Evolutionary conservation across 768 basidiomycete genomes (phyloP).

Genomic region (Mrakia frigida): DNA sequence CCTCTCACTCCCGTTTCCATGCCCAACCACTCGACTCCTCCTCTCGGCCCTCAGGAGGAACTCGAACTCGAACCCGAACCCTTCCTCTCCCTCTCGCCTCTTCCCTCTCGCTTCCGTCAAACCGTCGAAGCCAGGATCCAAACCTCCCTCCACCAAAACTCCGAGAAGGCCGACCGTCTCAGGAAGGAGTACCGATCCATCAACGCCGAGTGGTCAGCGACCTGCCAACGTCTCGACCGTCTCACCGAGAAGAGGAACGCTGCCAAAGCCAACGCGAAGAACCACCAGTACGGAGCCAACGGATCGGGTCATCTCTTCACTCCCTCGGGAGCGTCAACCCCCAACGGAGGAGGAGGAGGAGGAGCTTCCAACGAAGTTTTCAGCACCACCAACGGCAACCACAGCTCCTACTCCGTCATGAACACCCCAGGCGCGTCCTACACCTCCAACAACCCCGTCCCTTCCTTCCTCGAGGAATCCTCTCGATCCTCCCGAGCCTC

Average conservation of each 20-base stretch:
- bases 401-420: neutral
- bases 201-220: conserved; percentile 66
- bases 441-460: neutral
- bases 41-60: neutral
- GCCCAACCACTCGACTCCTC: neutral
- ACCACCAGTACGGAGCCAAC: neutral
- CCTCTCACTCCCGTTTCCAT: neutral
- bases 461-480: conserved; percentile 16
- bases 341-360: neutral
- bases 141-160: neutral
- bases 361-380: neutral
- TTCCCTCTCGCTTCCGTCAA: neutral
- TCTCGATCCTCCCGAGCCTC: conserved; percentile 23
- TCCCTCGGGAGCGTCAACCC: neutral
- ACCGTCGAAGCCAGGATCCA: neutral
- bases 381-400: too few species aligned
- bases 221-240: conserved; percentile 62
- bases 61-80: neutral
- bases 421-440: neutral
- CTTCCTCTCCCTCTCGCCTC: neutral
- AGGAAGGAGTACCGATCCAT: conserved; percentile 62
- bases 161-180: conserved; percentile 55
- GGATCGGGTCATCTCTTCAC: conserved; percentile 12
- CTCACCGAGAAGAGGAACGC: conserved; percentile 51
- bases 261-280: conserved; percentile 7